phyloP scores from a whole-genome alignment of 73 alveolate species.

The Tetrahymena borealis region DNA sequence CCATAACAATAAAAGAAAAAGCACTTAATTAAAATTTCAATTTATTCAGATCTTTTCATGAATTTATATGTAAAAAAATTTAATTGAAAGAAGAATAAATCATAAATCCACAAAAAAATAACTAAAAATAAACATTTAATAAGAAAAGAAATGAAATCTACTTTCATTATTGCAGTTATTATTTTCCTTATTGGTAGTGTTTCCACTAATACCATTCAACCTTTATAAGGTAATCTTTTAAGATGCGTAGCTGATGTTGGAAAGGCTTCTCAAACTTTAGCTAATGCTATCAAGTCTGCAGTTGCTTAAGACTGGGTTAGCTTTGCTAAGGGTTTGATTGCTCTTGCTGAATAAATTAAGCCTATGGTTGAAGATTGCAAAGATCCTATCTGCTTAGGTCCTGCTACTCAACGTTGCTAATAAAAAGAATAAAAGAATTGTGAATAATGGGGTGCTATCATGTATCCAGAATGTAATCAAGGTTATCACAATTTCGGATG shows the following conservation, averaged over 20 bases:
- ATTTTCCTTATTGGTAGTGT: neutral
- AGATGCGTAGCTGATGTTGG: neutral
- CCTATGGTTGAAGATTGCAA: neutral
- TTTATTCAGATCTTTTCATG: too few relatives aligned
- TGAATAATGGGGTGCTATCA: conserved; percentile 28
- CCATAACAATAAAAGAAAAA: neutral
- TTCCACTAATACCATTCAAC: neutral
- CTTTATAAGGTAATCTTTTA: neutral
- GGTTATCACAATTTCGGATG: conserved; percentile 36
- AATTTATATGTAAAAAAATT: too few relatives aligned
- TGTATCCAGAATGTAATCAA: conserved; percentile 23
- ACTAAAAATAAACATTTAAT: too few relatives aligned
- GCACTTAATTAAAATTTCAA: neutral
- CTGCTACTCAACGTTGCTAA: neutral
- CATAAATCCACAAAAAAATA: too few relatives aligned
- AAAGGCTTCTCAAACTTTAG: neutral
- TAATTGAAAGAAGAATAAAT: too few relatives aligned
- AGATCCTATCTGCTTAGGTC: neutral
- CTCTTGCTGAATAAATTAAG: neutral
- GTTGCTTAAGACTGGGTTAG: neutral
- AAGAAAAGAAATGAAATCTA: neutral
- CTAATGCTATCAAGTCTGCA: neutral
- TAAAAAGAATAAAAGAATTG: neutral
- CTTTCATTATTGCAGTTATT: neutral
- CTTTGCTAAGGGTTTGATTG: neutral